These are phyloP conservation scores for Cladosporium sp. DNA, from an alignment of 2,329 filamentous ascomycete species.

Conservation along the genomic window DNA sequence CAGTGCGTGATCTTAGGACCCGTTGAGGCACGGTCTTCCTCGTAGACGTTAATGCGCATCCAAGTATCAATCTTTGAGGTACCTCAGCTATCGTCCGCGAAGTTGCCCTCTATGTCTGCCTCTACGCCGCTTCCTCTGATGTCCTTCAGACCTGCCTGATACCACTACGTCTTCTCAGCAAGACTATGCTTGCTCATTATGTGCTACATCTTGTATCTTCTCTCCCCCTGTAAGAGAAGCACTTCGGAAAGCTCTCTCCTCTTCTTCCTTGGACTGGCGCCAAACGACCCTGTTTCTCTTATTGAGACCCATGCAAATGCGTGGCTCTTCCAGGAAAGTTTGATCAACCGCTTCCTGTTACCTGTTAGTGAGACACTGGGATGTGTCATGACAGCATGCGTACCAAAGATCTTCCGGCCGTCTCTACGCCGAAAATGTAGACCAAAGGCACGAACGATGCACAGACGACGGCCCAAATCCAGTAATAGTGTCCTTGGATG, in stretches of 20 bases:
- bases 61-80: too few species aligned
- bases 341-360: neutral
- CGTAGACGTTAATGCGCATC: too few species aligned
- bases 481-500: slow-evolving; percentile 48
- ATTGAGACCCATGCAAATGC: slow-evolving; percentile 31
- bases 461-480: slow-evolving; percentile 53
- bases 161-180: neutral
- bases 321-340: slow-evolving; percentile 31
- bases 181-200: neutral
- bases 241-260: slow-evolving; percentile 15
- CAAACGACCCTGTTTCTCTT: slow-evolving; percentile 24
- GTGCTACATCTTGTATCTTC: neutral
- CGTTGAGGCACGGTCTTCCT: too few species aligned
- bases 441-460: slow-evolving; percentile 45
- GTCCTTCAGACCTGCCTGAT: neutral
- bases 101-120: too few species aligned
- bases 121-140: neutral
- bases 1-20: too few species aligned
- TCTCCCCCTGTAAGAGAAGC: neutral
- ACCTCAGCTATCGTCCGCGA: too few species aligned
- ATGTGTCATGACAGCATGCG: slow-evolving; percentile 19
- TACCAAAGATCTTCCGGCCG: slow-evolving; percentile 24
- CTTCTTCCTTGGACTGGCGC: slow-evolving; percentile 20
- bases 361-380: neutral
- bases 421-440: slow-evolving; percentile 35